Conservation (phyloP, 2,329 filamentous ascomycete species). For the Neurospora sp. region DNA sequence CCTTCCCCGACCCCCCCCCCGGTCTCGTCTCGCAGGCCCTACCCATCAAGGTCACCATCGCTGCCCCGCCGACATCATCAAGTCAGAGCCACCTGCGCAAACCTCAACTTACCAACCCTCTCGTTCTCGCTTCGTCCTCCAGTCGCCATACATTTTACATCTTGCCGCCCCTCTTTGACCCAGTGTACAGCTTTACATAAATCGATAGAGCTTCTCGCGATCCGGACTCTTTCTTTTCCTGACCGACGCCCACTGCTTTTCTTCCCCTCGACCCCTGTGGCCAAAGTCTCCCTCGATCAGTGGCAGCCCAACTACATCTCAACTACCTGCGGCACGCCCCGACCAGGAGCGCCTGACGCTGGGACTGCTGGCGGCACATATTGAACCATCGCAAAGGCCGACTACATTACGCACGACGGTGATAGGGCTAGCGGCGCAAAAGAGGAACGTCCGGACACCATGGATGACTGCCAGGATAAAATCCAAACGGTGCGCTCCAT, state of each 20-base stretch:
- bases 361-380: background rate
- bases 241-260: background rate
- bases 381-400: background rate
- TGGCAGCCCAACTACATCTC: background rate
- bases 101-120: background rate
- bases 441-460: background rate
- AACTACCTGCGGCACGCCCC: background rate
- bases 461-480: background rate
- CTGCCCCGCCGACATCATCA: background rate
- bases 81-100: background rate
- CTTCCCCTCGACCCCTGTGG: background rate
- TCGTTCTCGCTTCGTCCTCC: background rate
- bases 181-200: background rate
- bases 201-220: background rate
- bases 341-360: background rate
- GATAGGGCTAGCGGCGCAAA: background rate
- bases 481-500: constrained; percentile 5
- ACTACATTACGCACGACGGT: background rate
- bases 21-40: background rate
- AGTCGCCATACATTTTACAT: background rate
- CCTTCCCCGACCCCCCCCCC: background rate
- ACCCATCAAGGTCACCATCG: background rate
- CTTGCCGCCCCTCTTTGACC: background rate
- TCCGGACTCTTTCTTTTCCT: background rate
- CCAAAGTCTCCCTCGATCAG: background rate